Conservation (phyloP, 768 basidiomycete species). For the Panellus pusillus region DNA sequence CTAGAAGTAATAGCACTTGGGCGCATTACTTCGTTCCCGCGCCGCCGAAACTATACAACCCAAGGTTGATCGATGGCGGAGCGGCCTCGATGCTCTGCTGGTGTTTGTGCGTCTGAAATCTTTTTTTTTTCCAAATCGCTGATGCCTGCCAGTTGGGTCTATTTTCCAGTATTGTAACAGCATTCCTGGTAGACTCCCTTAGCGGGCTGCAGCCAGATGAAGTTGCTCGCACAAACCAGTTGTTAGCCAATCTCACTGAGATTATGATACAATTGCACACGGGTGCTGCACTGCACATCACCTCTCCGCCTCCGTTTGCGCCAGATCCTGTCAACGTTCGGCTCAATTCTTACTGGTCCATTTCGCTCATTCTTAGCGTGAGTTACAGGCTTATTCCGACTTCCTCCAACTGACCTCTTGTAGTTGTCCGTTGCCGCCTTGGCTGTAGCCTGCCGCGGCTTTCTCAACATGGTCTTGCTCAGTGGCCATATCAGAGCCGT, state of each 20-base stretch:
- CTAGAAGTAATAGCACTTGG: neutral
- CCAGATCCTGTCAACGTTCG: constrained; percentile 9
- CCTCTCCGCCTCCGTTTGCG: neutral
- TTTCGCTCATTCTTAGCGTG: constrained; percentile 13
- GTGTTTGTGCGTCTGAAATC: neutral
- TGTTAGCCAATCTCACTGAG: constrained; percentile 31
- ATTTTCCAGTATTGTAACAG: neutral
- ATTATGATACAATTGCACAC: constrained; percentile 7
- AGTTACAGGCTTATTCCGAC: neutral
- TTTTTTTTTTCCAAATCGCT: neutral
- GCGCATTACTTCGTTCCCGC: neutral
- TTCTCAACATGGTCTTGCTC: constrained; percentile 15
- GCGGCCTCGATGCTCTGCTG: neutral
- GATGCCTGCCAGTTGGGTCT: neutral
- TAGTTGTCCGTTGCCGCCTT: constrained; percentile 22
- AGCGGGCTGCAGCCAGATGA: constrained; percentile 3
- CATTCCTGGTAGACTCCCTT: neutral
- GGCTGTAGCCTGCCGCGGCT: constrained; percentile 20
- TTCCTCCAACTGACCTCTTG: neutral
- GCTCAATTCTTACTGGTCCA: constrained; percentile 9
- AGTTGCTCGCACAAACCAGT: constrained; percentile 25
- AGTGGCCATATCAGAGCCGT: constrained; percentile 10
- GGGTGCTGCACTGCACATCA: neutral
- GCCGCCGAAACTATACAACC: neutral
- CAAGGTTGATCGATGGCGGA: neutral